These are phyloP conservation scores for Gynostemma pentaphyllum DNA, from an alignment of 306 rosid genomes.

Conservation along the genomic window DNA sequence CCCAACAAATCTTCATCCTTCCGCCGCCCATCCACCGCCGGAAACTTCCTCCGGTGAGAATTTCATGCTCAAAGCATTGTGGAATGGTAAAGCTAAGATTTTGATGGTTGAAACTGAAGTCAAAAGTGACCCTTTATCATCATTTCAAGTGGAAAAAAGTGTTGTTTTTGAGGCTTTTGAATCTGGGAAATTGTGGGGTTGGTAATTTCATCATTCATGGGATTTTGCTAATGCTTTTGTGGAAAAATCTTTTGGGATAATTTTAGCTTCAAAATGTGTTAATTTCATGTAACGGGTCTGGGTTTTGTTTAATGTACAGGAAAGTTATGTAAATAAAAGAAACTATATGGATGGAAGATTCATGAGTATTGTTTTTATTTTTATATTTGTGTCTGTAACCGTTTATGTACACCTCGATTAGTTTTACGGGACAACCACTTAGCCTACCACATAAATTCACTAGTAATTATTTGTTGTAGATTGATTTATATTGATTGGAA, in stretches of 20 bases:
- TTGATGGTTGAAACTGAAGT: background rate
- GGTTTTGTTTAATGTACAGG: no score
- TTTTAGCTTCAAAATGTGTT: background rate
- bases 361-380: no score
- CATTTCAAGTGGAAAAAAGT: background rate
- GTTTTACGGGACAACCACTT: no score
- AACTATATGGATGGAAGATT: no score
- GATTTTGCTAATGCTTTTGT: background rate
- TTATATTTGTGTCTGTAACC: no score
- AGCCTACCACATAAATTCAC: no score
- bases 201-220: background rate
- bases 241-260: no score
- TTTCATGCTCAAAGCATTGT: background rate
- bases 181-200: conserved; percentile 6
- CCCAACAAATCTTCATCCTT: background rate
- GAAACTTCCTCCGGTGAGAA: background rate
- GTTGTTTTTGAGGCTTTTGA: conserved; percentile 1
- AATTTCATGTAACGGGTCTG: no score
- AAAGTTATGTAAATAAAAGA: no score
- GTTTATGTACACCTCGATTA: no score
- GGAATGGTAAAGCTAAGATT: background rate
- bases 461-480: no score
- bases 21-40: conserved; percentile 2
- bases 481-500: no score
- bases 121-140: background rate